Percentiles rank a stretch among this genome's conserved stretches.
phyloP scores from a whole-genome alignment of 2,329 filamentous ascomycete genomes.

The Ampelomyces quisqualis region DNA sequence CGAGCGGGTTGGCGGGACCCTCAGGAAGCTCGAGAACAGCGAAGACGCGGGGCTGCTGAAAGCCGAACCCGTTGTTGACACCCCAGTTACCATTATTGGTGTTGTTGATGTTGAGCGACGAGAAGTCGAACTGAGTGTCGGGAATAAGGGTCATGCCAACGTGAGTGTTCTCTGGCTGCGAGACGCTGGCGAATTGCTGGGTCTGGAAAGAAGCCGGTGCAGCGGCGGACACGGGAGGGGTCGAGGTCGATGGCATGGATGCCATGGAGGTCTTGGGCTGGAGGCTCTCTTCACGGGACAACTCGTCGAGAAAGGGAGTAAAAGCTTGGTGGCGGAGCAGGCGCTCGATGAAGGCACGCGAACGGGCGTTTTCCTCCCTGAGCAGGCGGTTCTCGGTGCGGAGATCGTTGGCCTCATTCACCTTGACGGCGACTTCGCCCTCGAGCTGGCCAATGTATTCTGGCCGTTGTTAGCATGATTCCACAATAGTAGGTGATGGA shows the following conservation, averaged over 20 bases:
- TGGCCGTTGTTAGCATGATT: constrained; percentile 57
- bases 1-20: constrained; percentile 60
- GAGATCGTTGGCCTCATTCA: constrained; percentile 78
- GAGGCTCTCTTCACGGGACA: constrained; percentile 43
- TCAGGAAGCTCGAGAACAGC: constrained; percentile 70
- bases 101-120: constrained; percentile 63
- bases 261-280: constrained; percentile 34
- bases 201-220: constrained; percentile 58
- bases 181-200: constrained; percentile 50
- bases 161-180: constrained; percentile 58
- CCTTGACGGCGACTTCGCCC: constrained; percentile 79
- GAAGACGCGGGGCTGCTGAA: constrained; percentile 67
- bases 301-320: constrained; percentile 50
- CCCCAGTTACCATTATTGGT: constrained; percentile 46
- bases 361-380: constrained; percentile 81
- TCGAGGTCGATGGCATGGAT: constrained; percentile 32
- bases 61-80: constrained; percentile 55
- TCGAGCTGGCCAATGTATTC: constrained; percentile 98
- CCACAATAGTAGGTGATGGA: not conserved
- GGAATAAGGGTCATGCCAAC: constrained; percentile 81
- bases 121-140: constrained; percentile 74
- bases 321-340: constrained; percentile 58
- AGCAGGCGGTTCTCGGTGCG: constrained; percentile 79
- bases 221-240: constrained; percentile 32
- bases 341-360: constrained; percentile 77